Base-by-base conservation (phyloP, 1,139 yeast species). In the Meyerozyma elateridarum region DNA sequence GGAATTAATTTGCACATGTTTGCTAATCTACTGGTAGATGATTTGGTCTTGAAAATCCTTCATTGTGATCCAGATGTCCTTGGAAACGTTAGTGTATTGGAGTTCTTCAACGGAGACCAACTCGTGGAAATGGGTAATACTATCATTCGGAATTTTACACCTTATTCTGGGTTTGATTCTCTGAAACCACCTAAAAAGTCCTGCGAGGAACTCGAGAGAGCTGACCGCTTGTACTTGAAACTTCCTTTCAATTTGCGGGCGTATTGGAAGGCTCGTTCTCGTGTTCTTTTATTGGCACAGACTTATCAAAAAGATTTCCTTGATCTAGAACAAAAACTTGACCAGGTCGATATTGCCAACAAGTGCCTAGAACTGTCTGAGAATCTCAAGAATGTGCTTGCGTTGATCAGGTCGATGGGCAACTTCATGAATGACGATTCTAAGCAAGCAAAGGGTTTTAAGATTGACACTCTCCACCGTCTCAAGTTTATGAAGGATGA, bases 1-100 rank as follows among this genome's bases (percentile, higher is more conserved):
- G 97, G 95, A 26, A 91, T 91, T 50, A 88, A 89, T 48, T 62
- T 91, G 37, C 97, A 91, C 51, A 74, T 82, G 70, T 85, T 79
- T 60, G 73, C 87, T 3, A 66, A 64, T 39, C 49, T 74, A 33
- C 51, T 77, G 2, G 94, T 81, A 12, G 76, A 71, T 6, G 81
- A 73, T 20, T 68, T 91, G 30, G 76, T 87, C 3, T 32, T 42
- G 8, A 82, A 79, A 51, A 78, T 91, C 1, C 61, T 91, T 30
- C 66, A 63, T 16, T 91, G 98, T 57, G 84, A 83, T 37, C 61
- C 62, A 13, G 91, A 83, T 8, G 73, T 89, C 12, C 42, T 87
- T 29, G 72, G 70, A 22, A 87, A 82, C 43, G 54, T 70, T 5
- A 83, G 85, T 37, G 81, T 89, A 15, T 58, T 91, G 40, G 97